Evolutionary conservation across 768 basidiomycete species (phyloP), one percentile per base, ranked within the genome.

Genomic region (Polyporus arcularius): DNA sequence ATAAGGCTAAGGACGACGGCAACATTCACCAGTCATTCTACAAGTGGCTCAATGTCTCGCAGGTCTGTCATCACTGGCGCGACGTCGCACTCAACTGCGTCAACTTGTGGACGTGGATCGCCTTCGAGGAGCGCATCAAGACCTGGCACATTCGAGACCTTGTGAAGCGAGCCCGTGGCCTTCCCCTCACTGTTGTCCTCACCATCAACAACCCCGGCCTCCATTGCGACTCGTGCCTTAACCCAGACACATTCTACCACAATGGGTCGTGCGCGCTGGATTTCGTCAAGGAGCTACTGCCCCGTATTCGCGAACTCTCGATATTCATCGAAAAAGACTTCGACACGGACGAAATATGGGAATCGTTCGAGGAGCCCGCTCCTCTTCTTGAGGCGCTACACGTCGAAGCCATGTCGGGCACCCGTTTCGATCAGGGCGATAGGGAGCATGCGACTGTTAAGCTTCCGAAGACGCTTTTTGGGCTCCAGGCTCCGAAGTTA

Each of bases 31-130:
- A 31, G 2, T 51, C 58, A 3, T 53, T 53, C 47, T 60, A 41
- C 58, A 32, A 42, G 47, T 60, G 58, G 58, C 47, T 55, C 26
- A 14, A 39, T 16, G 58, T 60, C 21, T 51, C 58, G 18, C 58
- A 48, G 21, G 58, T 59, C 6, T 59, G 58, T 21, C 58, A 39
- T 16, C 39, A 50, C 47, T 60, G 53, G 53, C 45, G 58, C 3
- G 39, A 40, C 8, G 46, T 60, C 28, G 58, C 58, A 5, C 46
- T 60, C 1, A 18, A 45, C 18, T 60, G 52, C 46, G 11, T 46
- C 11, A 26, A 47, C n/a, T 47, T 60, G 53, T 54, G 40, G 53
- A 47, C 58, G 1, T 60, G 39, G 26, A 18, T 39, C 35, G 53
- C 41, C 5, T 55, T 54, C 53, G 58, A 60, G 38, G 16, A 39